phyloP scores from a whole-genome alignment of 257 asterid species.

The Capsicum rhomboideum region DNA sequence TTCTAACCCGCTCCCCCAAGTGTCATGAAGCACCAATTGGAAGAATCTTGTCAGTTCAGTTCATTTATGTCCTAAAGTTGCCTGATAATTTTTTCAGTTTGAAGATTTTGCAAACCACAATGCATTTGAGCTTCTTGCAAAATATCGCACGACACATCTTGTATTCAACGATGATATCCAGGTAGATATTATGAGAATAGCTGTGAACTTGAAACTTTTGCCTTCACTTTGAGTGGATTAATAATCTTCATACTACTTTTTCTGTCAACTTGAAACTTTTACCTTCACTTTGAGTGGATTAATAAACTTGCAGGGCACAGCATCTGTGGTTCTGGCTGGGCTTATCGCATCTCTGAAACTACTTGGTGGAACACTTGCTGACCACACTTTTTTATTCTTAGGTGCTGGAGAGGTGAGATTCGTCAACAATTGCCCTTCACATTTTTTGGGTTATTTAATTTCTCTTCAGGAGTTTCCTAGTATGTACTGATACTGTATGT shows the following conservation, averaged over 20 bases:
- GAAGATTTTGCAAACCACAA: slow-evolving; percentile 95
- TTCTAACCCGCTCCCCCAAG: neutral
- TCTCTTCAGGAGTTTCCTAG: neutral
- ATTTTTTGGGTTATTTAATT: neutral
- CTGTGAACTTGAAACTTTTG: neutral
- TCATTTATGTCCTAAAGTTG: slow-evolving; percentile 1
- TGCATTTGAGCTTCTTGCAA: slow-evolving; percentile 78
- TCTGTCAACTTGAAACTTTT: neutral
- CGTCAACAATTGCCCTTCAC: neutral
- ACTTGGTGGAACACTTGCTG: slow-evolving; percentile 65
- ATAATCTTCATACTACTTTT: neutral
- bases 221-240: neutral
- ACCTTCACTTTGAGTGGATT: neutral
- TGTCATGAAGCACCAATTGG: neutral
- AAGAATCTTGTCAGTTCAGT: neutral
- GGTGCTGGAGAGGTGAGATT: slow-evolving; percentile 93
- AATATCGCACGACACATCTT: slow-evolving; percentile 73
- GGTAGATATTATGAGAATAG: slow-evolving; percentile 23
- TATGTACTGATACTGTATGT: neutral
- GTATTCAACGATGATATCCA: slow-evolving; percentile 93
- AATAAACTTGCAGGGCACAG: slow-evolving; percentile 59
- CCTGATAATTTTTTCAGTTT: slow-evolving; percentile 34
- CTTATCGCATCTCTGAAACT: slow-evolving; percentile 59
- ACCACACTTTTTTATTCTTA: slow-evolving; percentile 84
- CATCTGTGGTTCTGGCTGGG: slow-evolving; percentile 87